phyloP scores from a whole-genome alignment of 2,329 filamentous ascomycete species.

The Colletotrichum lini region DNA sequence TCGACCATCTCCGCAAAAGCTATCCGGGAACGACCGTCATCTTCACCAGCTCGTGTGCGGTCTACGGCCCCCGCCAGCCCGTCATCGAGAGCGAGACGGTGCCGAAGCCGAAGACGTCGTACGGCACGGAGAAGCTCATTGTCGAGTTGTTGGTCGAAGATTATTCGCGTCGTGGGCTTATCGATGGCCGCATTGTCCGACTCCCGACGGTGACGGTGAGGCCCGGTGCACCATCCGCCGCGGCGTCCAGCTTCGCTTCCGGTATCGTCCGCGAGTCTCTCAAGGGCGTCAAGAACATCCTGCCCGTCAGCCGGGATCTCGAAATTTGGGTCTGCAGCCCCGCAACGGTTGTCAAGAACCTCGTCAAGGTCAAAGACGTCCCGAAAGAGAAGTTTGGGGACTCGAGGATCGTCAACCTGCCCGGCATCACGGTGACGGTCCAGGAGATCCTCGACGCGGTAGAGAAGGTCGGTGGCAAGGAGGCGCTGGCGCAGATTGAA shows the following conservation, averaged over 20 bases:
- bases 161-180: slow-evolving; percentile 63
- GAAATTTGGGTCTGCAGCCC: slow-evolving; percentile 66
- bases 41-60: slow-evolving; percentile 72
- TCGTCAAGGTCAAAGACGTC: slow-evolving; percentile 60
- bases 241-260: slow-evolving; percentile 72
- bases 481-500: slow-evolving; percentile 60
- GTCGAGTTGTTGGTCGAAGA: slow-evolving; percentile 72
- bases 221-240: slow-evolving; percentile 72
- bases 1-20: slow-evolving; percentile 64
- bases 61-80: slow-evolving; percentile 64
- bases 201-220: slow-evolving; percentile 74
- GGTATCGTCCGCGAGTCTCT: slow-evolving; percentile 75
- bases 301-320: slow-evolving; percentile 60
- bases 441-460: slow-evolving; percentile 68
- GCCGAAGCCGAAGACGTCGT: slow-evolving; percentile 70
- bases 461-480: slow-evolving; percentile 62
- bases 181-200: slow-evolving; percentile 71
- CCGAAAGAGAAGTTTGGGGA: slow-evolving; percentile 56
- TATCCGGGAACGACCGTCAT: slow-evolving; percentile 67
- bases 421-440: slow-evolving; percentile 67
- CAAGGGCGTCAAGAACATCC: slow-evolving; percentile 60
- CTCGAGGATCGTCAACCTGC: slow-evolving; percentile 64
- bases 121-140: slow-evolving; percentile 75
- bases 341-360: slow-evolving; percentile 59
- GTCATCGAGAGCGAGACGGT: slow-evolving; percentile 59